Conservation (phyloP, 148 eudicot genomes). For the Rhododendron mucronatum region DNA sequence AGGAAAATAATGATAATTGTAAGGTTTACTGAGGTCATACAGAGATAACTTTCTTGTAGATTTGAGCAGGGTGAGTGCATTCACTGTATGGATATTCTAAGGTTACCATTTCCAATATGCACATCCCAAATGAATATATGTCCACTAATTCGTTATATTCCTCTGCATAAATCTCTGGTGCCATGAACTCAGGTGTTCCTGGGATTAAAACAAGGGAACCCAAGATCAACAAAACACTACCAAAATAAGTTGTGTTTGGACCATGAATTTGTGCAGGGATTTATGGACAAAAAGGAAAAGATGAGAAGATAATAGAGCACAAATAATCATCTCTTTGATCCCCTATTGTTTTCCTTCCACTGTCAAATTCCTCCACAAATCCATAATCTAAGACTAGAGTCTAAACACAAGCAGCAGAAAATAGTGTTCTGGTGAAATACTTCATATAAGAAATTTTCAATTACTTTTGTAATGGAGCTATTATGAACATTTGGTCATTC, state of each 20-base stretch:
- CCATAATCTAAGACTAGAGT: background rate
- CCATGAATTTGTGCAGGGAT: background rate
- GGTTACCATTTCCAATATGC: conserved; percentile 49
- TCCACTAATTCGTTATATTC: conserved; percentile 49
- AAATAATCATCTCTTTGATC: background rate
- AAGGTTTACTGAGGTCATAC: conserved; percentile 17
- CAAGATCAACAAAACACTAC: background rate
- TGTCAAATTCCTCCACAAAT: background rate
- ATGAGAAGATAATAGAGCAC: background rate
- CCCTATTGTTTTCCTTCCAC: background rate
- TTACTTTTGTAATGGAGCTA: background rate
- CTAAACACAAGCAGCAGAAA: background rate
- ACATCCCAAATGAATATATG: conserved; percentile 49
- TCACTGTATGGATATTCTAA: conserved; percentile 53
- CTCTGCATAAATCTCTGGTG: conserved; percentile 47
- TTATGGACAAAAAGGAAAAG: background rate
- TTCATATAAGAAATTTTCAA: background rate
- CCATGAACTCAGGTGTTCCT: conserved; percentile 59
- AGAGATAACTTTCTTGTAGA: conserved; percentile 50
- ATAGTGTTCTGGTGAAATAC: background rate
- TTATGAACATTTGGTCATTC: background rate
- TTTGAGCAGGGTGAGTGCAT: conserved; percentile 49
- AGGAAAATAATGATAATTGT: background rate
- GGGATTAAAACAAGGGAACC: background rate
- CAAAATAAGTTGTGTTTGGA: background rate